Percentiles rank a stretch among this genome's conserved stretches.
Evolutionary conservation across 1,139 yeast species (phyloP).

Genomic region (Pichia sp.): DNA sequence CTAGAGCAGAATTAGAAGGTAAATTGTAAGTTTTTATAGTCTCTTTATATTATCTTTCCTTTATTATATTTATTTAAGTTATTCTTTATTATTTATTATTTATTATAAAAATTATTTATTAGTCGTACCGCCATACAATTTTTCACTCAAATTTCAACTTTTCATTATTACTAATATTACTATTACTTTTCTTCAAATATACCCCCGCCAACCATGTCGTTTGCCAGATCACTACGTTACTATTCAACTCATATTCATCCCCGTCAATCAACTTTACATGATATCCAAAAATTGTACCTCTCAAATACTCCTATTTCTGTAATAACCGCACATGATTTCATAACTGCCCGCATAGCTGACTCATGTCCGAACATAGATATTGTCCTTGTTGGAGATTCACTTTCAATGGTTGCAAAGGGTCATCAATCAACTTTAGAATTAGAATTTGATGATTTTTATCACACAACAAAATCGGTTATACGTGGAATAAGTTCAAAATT

Average conservation of each 20-base stretch:
- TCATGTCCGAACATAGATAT: constrained; percentile 57
- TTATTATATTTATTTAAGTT: neutral
- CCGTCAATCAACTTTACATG: constrained; percentile 33
- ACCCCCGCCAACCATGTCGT: neutral
- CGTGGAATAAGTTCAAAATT: constrained; percentile 65
- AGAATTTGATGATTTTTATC: constrained; percentile 69
- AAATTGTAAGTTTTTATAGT: constrained; percentile 10
- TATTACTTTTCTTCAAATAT: neutral
- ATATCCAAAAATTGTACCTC: constrained; percentile 39
- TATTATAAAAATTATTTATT: too few relatives aligned
- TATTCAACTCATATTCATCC: constrained; percentile 7
- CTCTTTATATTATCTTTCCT: neutral
- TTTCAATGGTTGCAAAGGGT: constrained; percentile 89
- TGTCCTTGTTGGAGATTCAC: constrained; percentile 81
- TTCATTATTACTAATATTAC: too few relatives aligned
- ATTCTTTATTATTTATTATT: neutral
- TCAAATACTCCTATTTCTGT: constrained; percentile 49
- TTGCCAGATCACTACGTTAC: neutral
- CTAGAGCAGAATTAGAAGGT: constrained; percentile 34
- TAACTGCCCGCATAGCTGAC: constrained; percentile 70
- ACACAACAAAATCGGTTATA: constrained; percentile 68
- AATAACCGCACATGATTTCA: constrained; percentile 83
- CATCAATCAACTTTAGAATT: constrained; percentile 70
- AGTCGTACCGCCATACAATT: neutral
- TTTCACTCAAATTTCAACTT: neutral